These are phyloP conservation scores for Pleurotus platypus DNA, from an alignment of 768 basidiomycete species.

Conservation along the genomic window DNA sequence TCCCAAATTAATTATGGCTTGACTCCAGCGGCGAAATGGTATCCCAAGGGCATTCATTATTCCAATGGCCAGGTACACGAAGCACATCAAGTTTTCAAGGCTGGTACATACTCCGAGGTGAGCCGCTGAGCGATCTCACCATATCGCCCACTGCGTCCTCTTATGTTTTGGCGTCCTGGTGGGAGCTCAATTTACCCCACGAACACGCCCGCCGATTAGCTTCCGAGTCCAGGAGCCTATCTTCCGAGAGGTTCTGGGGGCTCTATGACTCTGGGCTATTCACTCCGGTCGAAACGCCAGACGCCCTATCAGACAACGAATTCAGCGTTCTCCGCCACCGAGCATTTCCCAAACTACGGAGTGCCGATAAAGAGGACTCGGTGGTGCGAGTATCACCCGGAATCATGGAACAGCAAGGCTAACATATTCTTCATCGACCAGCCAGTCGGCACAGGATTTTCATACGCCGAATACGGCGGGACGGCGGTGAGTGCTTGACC, in stretches of 20 bases:
- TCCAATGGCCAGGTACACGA: too few species aligned
- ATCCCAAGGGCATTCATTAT: too few species aligned
- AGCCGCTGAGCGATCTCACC: too few species aligned
- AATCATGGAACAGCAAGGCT: slow-evolving; percentile 69
- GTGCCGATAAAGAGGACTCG: slow-evolving; percentile 37
- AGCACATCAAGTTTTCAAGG: too few species aligned
- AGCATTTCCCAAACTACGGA: slow-evolving; percentile 38
- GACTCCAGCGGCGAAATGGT: neutral
- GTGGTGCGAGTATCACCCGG: slow-evolving; percentile 47
- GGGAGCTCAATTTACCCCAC: too few species aligned
- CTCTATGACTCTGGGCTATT: neutral
- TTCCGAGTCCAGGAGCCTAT: too few species aligned
- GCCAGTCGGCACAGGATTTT: slow-evolving; percentile 58
- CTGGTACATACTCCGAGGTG: too few species aligned
- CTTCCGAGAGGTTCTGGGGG: too few species aligned
- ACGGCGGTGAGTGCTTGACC: slow-evolving; percentile 35
- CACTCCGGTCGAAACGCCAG: neutral
- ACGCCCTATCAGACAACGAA: neutral
- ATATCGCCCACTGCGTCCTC: too few species aligned
- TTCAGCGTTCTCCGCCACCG: slow-evolving; percentile 30
- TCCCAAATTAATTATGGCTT: neutral
- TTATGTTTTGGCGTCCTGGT: too few species aligned
- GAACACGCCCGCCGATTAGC: too few species aligned
- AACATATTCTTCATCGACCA: slow-evolving; percentile 64
- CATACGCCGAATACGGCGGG: slow-evolving; percentile 62